A percentile compares a stretch with the other conserved stretches of the same genome.
phyloP scores from a whole-genome alignment of 2,329 filamentous ascomycete species.

The Colletotrichum sp. region DNA sequence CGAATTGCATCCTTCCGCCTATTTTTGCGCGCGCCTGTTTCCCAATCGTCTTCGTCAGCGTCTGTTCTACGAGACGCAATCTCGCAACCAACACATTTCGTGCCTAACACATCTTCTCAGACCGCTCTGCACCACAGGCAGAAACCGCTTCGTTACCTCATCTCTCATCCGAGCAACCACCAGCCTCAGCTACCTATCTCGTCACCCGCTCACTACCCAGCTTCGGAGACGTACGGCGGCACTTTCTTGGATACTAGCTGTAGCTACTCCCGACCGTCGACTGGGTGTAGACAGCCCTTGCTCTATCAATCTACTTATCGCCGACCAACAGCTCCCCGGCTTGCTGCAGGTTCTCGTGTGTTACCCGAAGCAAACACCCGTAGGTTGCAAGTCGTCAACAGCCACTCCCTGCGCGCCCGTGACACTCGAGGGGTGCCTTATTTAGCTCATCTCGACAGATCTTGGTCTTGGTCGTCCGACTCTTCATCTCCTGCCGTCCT shows the following conservation, averaged over 20 bases:
- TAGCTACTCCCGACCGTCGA: neutral
- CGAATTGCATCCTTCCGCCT: neutral
- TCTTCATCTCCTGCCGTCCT: conserved; percentile 15
- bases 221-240: neutral
- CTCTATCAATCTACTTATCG: neutral
- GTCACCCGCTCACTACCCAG: neutral
- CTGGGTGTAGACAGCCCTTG: neutral
- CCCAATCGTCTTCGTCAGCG: neutral
- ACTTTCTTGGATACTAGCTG: neutral
- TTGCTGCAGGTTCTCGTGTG: conserved; percentile 5
- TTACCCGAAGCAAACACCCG: neutral
- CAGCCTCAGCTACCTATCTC: neutral
- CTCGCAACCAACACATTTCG: neutral
- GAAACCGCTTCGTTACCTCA: neutral
- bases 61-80: neutral
- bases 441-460: conserved; percentile 15
- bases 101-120: neutral
- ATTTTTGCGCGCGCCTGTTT: neutral
- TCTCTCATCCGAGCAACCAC: neutral
- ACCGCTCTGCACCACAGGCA: neutral
- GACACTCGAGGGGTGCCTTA: conserved; percentile 2
- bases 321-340: neutral
- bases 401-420: neutral
- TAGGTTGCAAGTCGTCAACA: neutral
- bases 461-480: neutral